Evolutionary conservation across 495 filamentous ascomycete genomes (phyloP), one percentile per base, ranked within the genome.

Genomic region (Niebla homalea): DNA sequence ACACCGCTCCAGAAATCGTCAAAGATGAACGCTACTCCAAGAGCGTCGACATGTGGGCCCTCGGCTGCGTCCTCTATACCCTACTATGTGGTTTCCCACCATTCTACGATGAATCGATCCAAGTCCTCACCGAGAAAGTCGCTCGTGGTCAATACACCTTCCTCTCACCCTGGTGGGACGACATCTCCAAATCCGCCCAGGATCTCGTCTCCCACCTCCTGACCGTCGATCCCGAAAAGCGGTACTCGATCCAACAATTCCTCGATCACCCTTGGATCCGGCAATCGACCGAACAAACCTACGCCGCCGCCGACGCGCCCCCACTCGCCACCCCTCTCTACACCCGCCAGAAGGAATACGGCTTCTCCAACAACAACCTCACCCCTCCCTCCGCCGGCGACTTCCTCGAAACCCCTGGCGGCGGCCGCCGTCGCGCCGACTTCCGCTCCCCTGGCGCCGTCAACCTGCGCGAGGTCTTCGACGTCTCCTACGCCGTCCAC

Each of bases 21-120:
- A 97, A 97, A 67, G 92, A 98, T 67, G 92, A 98, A 64, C 80
- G 90, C 36, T 98, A 98, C 60, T 97, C 92, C 6, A 98, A 97
- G 71, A 89, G 87, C 58, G 92, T 98, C 37, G 92, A 98, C 56
- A 98, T 98, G 92, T 98, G 92, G 92, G 92, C 92, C 12, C 66
- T 98, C 36, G 92, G 92, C 11, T 98, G 92, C 67, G 92, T 98
- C 7, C 77, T 98, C 16, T 98, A 98, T 66, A 98, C 92, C 0
- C 71, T 98, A 4, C 79, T 98, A 21, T 98, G 92, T 59, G 92
- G 92, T 26, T 98, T 98, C 69, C 92, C 92, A 15, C 92, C 92
- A 4, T 98, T 98, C 67, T 98, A 98, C 68, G 92, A 98, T 60
- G 92, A 98, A 64, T 93, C 86, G 58, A 97, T 98, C 57, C 88